Evolutionary conservation across 225 moss, liverwort and hornwort species (phyloP), one percentile per base, ranked within the genome.

Genomic region (Ulota crispa): DNA sequence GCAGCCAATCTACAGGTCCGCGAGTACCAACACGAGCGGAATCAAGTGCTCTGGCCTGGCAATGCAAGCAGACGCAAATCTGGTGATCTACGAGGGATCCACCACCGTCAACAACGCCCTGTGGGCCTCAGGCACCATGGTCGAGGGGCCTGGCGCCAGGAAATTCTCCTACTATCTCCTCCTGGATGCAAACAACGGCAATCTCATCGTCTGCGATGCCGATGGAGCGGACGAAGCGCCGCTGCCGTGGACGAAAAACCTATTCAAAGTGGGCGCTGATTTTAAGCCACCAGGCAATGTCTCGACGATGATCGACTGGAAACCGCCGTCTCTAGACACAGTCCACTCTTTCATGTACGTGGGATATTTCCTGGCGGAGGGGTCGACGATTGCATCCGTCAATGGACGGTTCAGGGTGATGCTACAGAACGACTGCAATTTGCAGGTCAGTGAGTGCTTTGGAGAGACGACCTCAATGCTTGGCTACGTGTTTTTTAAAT

Each of bases 391-490:
- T 36, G 71, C 47, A 26, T 73, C 63, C 36, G 41, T 62, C 21
- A 72, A 19, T 34, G 47, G 80, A 4, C 28, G 62, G 23, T 80
- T 70, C 52, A 72, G 11, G 8, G 34, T 72, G 80, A 64, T 6
- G 12, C 32, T 72, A 52, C 32, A 72, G 80, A 62, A 36, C 19
- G 80, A 80, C 50, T 72, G 63, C 63, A 80, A 80, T 53, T 23
- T 71, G 68, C 54, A 30, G 37, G 67, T 55, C 36, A 15, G 72
- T 72, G n/a, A 15, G 72, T 72, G 14, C n/a, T 4, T 55, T 47
- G 15, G 34, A 14, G 55, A 32, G 54, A 55, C 55, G 54, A 14
- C n/a, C n/a, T 34, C 13, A 14, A 8, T 19, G 54, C 21, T 34
- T n/a, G 53, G 34, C 8, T n/a, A 55, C 4, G 4, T n/a, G 34